These are phyloP conservation scores for Dissophora globulifera DNA, from an alignment of 192 early-diverging fungal genomes.

Conservation along the genomic window DNA sequence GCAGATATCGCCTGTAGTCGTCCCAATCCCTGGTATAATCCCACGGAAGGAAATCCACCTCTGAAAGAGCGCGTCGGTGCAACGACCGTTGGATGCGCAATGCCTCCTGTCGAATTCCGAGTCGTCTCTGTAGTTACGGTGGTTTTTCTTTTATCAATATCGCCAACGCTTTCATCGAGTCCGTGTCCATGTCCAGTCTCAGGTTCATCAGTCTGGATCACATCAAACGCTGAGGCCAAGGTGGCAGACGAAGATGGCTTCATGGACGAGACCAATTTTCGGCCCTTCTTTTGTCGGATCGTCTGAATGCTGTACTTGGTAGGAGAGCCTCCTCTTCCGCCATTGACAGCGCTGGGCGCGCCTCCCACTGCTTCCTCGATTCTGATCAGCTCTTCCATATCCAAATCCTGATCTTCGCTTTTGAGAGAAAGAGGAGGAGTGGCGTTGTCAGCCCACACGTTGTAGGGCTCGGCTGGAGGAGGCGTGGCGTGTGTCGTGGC, in stretches of 20 bases:
- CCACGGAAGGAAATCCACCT: constrained; percentile 22
- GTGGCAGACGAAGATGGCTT: not conserved
- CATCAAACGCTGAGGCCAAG: no score
- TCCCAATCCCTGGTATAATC: constrained; percentile 40
- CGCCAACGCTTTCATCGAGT: not conserved
- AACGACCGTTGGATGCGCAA: not conserved
- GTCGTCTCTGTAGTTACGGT: no score
- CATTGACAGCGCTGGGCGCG: not conserved
- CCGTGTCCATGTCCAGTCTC: not conserved
- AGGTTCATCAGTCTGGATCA: no score
- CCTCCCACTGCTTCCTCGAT: constrained; percentile 14
- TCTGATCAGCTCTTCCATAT: constrained; percentile 24
- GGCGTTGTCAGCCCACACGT: constrained; percentile 12
- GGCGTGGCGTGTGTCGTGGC: not conserved
- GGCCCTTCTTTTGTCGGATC: constrained; percentile 45
- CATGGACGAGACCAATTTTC: constrained; percentile 33
- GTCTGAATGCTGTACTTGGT: constrained; percentile 22
- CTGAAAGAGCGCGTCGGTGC: not conserved
- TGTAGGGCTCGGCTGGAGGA: constrained; percentile 17
- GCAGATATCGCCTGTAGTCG: constrained; percentile 41
- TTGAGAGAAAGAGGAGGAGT: not conserved
- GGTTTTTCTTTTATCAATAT: not conserved
- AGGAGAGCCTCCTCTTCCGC: constrained; percentile 1
- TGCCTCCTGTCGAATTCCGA: no score
- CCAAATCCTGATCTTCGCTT: not conserved